Evolutionary conservation across 768 basidiomycete species (phyloP).

Genomic region (Hygrophorus pudorinus): DNA sequence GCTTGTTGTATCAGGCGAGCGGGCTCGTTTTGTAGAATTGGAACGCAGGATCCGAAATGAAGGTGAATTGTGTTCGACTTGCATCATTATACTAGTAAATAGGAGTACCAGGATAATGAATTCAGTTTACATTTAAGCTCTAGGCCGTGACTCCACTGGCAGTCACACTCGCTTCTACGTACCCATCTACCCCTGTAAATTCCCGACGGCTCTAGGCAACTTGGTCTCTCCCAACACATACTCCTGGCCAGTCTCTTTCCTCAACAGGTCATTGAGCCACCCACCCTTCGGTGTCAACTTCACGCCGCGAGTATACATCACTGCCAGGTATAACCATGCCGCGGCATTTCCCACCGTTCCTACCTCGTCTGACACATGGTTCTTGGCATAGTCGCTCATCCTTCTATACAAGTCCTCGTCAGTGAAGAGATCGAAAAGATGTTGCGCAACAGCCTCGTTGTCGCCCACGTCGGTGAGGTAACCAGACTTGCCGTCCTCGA

Average conservation of each 20-base stretch:
- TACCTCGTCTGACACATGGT: constrained; percentile 78
- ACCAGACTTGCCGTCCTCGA: constrained; percentile 81
- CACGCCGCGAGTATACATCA: constrained; percentile 68
- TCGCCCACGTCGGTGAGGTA: constrained; percentile 75
- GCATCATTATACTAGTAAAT: constrained; percentile 35
- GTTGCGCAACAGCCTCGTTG: constrained; percentile 61
- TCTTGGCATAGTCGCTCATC: constrained; percentile 59
- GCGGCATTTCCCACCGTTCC: constrained; percentile 73
- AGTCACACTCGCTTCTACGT: too few species aligned
- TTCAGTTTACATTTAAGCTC: background rate
- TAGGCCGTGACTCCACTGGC: background rate
- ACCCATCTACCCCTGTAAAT: constrained; percentile 56
- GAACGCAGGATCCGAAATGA: constrained; percentile 29
- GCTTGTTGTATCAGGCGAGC: constrained; percentile 40
- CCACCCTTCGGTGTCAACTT: constrained; percentile 74
- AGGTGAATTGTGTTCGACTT: constrained; percentile 44
- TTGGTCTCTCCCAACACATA: constrained; percentile 61
- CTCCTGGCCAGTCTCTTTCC: constrained; percentile 64
- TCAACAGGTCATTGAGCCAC: constrained; percentile 77
- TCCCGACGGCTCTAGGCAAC: constrained; percentile 52
- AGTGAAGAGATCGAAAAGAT: constrained; percentile 71
- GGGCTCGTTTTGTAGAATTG: constrained; percentile 41
- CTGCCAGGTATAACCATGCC: constrained; percentile 56
- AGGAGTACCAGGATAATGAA: background rate
- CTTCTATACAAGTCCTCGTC: constrained; percentile 55